Evolutionary conservation across 768 basidiomycete genomes (phyloP).

Genomic region (Boletus subparvulus): DNA sequence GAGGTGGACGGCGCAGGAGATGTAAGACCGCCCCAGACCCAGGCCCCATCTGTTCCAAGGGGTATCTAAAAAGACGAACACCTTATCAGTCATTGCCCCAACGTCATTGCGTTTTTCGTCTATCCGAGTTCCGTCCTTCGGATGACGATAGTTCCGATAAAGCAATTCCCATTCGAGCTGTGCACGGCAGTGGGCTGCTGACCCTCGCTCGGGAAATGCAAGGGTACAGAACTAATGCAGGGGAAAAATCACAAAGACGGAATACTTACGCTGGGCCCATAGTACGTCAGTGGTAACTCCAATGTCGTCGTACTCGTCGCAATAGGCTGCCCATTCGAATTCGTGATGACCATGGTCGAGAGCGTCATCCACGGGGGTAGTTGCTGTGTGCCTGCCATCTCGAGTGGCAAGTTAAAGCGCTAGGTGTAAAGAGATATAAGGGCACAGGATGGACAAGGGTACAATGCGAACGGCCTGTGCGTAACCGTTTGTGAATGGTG

Average conservation of each 20-base stretch:
- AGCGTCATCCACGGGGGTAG: conserved; percentile 74
- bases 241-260: neutral
- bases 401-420: conserved; percentile 7
- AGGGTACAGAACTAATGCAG: neutral
- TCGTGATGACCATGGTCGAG: conserved; percentile 49
- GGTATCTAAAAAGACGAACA: conserved; percentile 57
- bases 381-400: conserved; percentile 52
- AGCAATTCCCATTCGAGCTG: no score
- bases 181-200: no score
- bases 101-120: conserved; percentile 9
- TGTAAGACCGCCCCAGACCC: conserved; percentile 74
- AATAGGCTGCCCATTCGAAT: conserved; percentile 50
- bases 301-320: conserved; percentile 60
- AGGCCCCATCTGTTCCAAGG: conserved; percentile 57
- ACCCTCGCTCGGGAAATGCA: neutral
- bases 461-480: neutral
- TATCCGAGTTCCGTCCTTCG: neutral
- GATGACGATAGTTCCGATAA: neutral
- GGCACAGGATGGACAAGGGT: conserved; percentile 5
- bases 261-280: conserved; percentile 72
- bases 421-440: conserved; percentile 3
- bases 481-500: conserved; percentile 5
- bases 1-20: conserved; percentile 48
- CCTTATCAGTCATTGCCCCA: conserved; percentile 11
- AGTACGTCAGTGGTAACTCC: conserved; percentile 75